Base-by-base conservation (phyloP, 2,329 filamentous ascomycete species). In the Periconia sp. region DNA sequence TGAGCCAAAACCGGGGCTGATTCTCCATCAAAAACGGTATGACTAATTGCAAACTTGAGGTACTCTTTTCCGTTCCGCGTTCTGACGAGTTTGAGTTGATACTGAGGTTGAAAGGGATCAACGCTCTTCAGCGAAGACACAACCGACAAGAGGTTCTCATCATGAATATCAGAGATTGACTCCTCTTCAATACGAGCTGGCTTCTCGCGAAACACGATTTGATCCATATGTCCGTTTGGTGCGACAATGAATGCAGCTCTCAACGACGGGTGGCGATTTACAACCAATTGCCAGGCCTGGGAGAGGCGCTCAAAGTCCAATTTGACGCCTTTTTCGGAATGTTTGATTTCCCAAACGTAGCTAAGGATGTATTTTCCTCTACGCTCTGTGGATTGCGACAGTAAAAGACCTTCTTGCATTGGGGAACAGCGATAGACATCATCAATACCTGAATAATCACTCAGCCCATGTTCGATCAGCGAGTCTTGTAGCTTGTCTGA, bases 371-470 rank as follows among this genome's bases (percentile, higher is more conserved):
- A 72, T 33, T 66, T 67, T 1, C 66, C 66, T 1, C 66, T 66
- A 1, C 64, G 45, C 43, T 71, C 61, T 37, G 68, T 71, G 2
- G 56, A 64, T 45, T 69, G 68, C 11, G 68, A 71, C 6, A 72
- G 46, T 1, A 72, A 48, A 5, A 72, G 57, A 0, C 66, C 69
- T 53, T 71, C 66, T 30, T 72, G 69, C 67, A 72, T 70, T 23
- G 56, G 64, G 20, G 66, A 70, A 42, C 66, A 67, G 10, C 66
- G 68, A 49, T 70, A 70, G 2, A 61, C 64, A 53, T 79, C 76
- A 54, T 81, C 77, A 3, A 79, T 60, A 2, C 76, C 55, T 20
- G 69, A 67, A 10, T n/a, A n/a, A n/a, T n/a, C n/a, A n/a, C n/a
- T n/a, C n/a, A 81, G 58, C 46, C 69, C 77, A 8, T 71, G n/a